Base-by-base conservation (phyloP, 805 yeast genomes). In the Debaryomyces castellii region DNA sequence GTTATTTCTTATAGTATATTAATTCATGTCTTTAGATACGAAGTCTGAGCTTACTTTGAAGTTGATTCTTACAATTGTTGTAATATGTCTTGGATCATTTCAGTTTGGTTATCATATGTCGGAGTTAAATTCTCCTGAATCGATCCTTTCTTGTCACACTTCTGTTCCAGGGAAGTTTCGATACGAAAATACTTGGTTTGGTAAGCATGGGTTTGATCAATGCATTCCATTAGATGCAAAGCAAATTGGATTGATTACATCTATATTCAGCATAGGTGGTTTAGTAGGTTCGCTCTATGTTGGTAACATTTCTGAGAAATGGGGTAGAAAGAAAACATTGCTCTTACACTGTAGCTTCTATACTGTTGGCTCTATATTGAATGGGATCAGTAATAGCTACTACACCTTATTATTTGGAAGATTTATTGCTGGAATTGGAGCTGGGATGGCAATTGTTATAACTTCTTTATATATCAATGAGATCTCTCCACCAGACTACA, bases 81-180 rank as follows among this genome's bases (percentile, higher is more conserved):
- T 87, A 10, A 81, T 84, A 5, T 87, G 95, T 53, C 58, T 89
- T 20, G 90, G 91, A 2, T 81, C 96, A 2, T 71, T 91, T 10
- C 97, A 90, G 63, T 94, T 85, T 63, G 99, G 99, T 1, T 89
- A 87, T 63, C 98, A 94, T 62, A 84, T 92, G 85, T 85, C 97
- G 1, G 97, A 91, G 63, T 74, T 92, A 61, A 92, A 92, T 66
- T 96, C 97, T 5, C 97, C 97, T 0, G 87, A 86, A 46, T 76
- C 78, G 11, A 78, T 80, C 25, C 72, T 89, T 40, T 77, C 87
- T 9, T 89, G 96, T 58, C 63, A 58, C 20, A 50, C 46, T 3
- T 48, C 60, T 4, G 54, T 50, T 6, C 75, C 76, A 1, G 71
- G 67, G 5, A 23, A 23, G 4, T 30, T 54, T 9, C 66, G 68